These are phyloP conservation scores for Eucalyptus regnans DNA, from an alignment of 345 rosid species.

Conservation along the genomic window DNA sequence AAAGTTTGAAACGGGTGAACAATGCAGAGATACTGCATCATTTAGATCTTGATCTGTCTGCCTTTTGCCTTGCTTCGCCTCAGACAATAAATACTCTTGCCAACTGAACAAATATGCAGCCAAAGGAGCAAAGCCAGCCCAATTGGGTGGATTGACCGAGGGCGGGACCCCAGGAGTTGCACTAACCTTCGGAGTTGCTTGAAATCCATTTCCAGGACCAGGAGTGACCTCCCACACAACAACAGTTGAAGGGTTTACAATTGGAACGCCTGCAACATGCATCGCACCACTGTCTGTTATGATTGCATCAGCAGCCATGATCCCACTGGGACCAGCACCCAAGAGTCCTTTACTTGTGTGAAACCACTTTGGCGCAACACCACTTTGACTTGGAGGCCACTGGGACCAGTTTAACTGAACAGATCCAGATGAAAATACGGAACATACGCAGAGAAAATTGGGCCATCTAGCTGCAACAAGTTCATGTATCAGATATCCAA, in stretches of 20 bases:
- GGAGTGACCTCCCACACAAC: constrained; percentile 99
- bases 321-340: constrained; percentile 99
- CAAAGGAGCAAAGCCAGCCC: constrained; percentile 98
- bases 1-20: constrained; percentile 97
- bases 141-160: constrained; percentile 73
- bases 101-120: constrained; percentile 93
- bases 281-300: constrained; percentile 94
- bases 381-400: constrained; percentile 80
- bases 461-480: constrained; percentile 95
- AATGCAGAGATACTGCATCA: constrained; percentile 65
- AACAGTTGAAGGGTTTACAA: constrained; percentile 96
- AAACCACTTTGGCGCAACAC: constrained; percentile 73
- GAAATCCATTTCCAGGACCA: constrained; percentile 91
- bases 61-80: constrained; percentile 66
- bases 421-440: constrained; percentile 96
- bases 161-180: constrained; percentile 67
- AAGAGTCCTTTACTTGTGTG: constrained; percentile 92
- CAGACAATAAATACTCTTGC: constrained; percentile 90
- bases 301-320: constrained; percentile 99
- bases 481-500: background rate
- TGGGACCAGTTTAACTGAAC: constrained; percentile 99
- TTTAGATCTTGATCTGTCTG: constrained; percentile 51
- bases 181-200: constrained; percentile 54
- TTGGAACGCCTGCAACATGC: constrained; percentile 99
- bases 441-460: constrained; percentile 92